Evolutionary conservation across 345 rosid genomes (phyloP).

Genomic region (Populus pruinosa): DNA sequence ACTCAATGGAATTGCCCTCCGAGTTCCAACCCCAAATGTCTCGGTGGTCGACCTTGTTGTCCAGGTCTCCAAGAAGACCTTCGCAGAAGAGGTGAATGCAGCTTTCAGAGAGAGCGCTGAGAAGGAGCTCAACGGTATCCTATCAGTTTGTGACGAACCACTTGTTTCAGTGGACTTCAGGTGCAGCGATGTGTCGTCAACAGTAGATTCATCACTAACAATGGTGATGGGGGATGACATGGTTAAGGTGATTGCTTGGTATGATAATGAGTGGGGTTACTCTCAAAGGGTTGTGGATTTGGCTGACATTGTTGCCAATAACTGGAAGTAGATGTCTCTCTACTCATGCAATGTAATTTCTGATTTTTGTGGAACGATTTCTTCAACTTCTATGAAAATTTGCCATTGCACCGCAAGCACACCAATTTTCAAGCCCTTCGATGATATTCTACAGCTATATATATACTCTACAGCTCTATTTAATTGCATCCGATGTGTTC

Average conservation of each 20-base stretch:
- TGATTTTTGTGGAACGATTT: constrained; percentile 27
- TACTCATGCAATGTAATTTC: constrained; percentile 6
- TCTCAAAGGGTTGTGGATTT: constrained; percentile 96
- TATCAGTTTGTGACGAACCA: constrained; percentile 89
- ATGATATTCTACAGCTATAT: no score
- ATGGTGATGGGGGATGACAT: constrained; percentile 99
- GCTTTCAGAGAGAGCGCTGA: constrained; percentile 83
- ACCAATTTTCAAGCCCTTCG: no score
- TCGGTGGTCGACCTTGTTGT: constrained; percentile 92
- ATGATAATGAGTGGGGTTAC: constrained; percentile 98
- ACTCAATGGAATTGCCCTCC: constrained; percentile 90
- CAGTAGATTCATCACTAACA: constrained; percentile 84
- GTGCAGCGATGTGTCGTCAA: constrained; percentile 82
- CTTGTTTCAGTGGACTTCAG: constrained; percentile 91
- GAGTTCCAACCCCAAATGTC: constrained; percentile 95
- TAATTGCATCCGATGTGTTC: no score
- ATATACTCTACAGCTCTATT: no score
- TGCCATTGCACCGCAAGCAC: no score
- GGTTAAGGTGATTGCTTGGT: constrained; percentile 98
- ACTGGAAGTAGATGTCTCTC: constrained; percentile 56
- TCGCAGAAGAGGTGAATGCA: constrained; percentile 91
- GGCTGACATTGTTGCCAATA: constrained; percentile 85
- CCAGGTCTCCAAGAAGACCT: constrained; percentile 87
- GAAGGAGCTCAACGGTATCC: constrained; percentile 76
- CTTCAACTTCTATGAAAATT: constrained; percentile 6